Conservation (phyloP, 495 filamentous ascomycete species). For the Sporormia fimetaria region DNA sequence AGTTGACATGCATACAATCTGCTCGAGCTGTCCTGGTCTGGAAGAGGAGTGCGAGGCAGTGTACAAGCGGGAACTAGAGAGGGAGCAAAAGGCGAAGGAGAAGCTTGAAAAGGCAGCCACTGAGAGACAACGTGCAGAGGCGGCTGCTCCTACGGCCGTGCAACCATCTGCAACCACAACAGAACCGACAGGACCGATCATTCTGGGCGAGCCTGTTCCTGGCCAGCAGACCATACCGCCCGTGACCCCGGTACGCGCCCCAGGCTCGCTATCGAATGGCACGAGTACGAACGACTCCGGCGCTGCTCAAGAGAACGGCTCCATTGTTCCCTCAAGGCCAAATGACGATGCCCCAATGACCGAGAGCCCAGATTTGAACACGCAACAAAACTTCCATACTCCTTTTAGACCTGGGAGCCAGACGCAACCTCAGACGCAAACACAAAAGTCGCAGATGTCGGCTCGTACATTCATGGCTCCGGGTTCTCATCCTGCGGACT, state of each 20-base stretch:
- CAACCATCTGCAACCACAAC: slow-evolving; percentile 38
- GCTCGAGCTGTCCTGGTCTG: slow-evolving; percentile 49
- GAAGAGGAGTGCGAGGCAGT: slow-evolving; percentile 60
- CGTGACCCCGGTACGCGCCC: slow-evolving; percentile 39
- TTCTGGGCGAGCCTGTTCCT: slow-evolving; percentile 46
- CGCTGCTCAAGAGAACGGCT: slow-evolving; percentile 54
- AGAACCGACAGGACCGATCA: slow-evolving; percentile 44
- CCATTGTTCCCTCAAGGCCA: slow-evolving; percentile 44
- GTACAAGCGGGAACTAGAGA: slow-evolving; percentile 55
- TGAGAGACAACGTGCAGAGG: slow-evolving; percentile 22
- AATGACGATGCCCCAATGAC: slow-evolving; percentile 48
- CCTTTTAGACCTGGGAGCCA: slow-evolving; percentile 26
- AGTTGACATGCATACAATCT: slow-evolving; percentile 69
- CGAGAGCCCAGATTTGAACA: slow-evolving; percentile 43
- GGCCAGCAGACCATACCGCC: slow-evolving; percentile 35
- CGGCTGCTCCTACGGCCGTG: slow-evolving; percentile 37
- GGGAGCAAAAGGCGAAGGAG: slow-evolving; percentile 37
- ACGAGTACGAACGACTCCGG: slow-evolving; percentile 40
- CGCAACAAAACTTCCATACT: slow-evolving; percentile 32
- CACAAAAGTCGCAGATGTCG: slow-evolving; percentile 55
- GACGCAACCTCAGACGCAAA: slow-evolving; percentile 35
- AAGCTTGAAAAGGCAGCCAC: slow-evolving; percentile 45
- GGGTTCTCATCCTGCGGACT: slow-evolving; percentile 62
- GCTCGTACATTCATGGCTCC: slow-evolving; percentile 63
- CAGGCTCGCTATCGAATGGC: slow-evolving; percentile 44